phyloP scores from a whole-genome alignment of 2,329 filamentous ascomycete genomes.

The Fusarium chuoi region DNA sequence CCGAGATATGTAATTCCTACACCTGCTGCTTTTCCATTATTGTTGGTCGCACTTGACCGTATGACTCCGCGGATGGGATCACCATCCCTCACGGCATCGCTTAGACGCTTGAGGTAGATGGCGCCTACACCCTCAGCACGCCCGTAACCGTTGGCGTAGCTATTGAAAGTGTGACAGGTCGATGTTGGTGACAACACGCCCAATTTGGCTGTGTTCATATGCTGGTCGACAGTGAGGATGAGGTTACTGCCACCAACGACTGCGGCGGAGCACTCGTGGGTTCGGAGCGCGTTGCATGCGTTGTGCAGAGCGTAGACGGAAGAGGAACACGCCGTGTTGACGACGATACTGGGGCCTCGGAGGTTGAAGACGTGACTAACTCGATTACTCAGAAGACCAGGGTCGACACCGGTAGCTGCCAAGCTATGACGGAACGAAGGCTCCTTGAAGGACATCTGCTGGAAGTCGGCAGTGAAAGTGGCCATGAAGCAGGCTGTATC shows the following conservation, averaged over 20 bases:
- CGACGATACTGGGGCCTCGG: background rate
- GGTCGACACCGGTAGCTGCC: background rate
- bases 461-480: background rate
- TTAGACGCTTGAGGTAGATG: too few relatives aligned
- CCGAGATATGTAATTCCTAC: background rate
- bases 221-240: background rate
- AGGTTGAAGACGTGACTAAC: background rate
- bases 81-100: background rate
- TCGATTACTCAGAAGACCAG: background rate
- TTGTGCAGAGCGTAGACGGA: background rate
- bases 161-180: background rate
- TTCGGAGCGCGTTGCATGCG: background rate
- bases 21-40: background rate
- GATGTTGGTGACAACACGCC: background rate
- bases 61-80: background rate
- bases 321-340: background rate
- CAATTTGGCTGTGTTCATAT: background rate
- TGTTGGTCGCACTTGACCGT: background rate
- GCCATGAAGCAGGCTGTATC: background rate
- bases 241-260: background rate
- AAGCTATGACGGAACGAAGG: background rate
- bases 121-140: too few relatives aligned
- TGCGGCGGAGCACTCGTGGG: background rate
- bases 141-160: background rate
- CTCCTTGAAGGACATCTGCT: background rate